These are phyloP conservation scores for Pythium guiyangense DNA, from an alignment of 352 stramenopile genomes.

Conservation along the genomic window DNA sequence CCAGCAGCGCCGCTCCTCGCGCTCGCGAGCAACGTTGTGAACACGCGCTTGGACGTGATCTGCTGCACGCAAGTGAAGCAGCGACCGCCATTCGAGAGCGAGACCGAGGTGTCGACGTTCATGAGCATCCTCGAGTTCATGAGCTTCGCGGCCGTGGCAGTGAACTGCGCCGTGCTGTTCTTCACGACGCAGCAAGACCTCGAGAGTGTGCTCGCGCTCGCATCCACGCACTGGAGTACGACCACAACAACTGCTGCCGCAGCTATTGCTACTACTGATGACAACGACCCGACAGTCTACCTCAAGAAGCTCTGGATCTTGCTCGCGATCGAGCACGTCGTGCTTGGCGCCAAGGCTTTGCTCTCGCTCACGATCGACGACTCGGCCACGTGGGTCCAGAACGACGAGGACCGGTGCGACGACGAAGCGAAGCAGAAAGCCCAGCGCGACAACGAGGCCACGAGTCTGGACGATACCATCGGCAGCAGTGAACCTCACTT, in stretches of 20 bases:
- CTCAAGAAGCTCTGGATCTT: conserved; percentile 60
- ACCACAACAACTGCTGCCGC: conserved; percentile 17
- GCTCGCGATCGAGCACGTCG: conserved; percentile 56
- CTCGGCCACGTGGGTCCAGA: conserved; percentile 60
- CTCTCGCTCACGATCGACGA: conserved; percentile 67
- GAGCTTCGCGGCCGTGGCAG: conserved; percentile 79
- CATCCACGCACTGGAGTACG: no score
- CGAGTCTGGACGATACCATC: neutral
- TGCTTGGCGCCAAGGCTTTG: conserved; percentile 60
- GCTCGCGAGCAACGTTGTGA: conserved; percentile 84
- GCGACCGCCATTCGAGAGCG: conserved; percentile 67
- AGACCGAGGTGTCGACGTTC: conserved; percentile 89
- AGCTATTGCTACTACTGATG: neutral
- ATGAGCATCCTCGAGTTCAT: conserved; percentile 89
- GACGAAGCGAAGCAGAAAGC: no score
- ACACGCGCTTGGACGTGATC: conserved; percentile 81
- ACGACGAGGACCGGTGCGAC: conserved; percentile 58
- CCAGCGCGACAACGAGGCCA: conserved; percentile 11
- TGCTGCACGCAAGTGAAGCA: conserved; percentile 74
- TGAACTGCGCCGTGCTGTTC: conserved; percentile 76
- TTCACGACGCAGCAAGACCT: conserved; percentile 64
- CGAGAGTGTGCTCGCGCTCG: conserved; percentile 39
- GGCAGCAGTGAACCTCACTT: neutral
- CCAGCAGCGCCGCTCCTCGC: conserved; percentile 86
- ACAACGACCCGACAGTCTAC: conserved; percentile 19